A percentile compares a stretch with the other conserved stretches of the same genome.
These are phyloP conservation scores for Rhynchosporium agropyri DNA, from an alignment of 2,329 filamentous ascomycete genomes.

Conservation along the genomic window DNA sequence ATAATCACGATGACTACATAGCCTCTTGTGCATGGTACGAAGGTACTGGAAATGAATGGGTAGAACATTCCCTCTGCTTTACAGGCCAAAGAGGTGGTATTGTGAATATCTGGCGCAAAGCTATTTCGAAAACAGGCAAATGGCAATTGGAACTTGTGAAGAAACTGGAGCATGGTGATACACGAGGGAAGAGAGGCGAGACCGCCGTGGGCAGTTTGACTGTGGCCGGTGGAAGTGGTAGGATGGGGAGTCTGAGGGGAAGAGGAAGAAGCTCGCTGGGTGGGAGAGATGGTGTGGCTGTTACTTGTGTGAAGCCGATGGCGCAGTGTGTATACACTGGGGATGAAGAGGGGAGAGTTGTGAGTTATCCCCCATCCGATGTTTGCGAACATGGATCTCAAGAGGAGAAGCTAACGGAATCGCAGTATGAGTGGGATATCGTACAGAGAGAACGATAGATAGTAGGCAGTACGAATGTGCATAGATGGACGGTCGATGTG, in stretches of 20 bases:
- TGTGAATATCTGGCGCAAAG: constrained; percentile 74
- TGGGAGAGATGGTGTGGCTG: constrained; percentile 63
- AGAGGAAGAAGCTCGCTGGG: constrained; percentile 21
- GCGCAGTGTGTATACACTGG: constrained; percentile 86
- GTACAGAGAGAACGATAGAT: constrained; percentile 16
- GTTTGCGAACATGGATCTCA: neutral
- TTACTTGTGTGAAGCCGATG: constrained; percentile 85
- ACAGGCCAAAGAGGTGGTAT: constrained; percentile 84
- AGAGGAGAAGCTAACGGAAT: neutral
- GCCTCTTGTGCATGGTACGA: constrained; percentile 91
- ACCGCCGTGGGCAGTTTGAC: constrained; percentile 32
- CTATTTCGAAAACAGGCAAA: constrained; percentile 44
- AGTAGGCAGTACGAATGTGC: neutral
- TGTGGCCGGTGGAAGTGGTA: constrained; percentile 31
- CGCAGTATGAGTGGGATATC: constrained; percentile 25
- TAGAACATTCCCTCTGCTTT: constrained; percentile 83
- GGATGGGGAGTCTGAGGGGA: constrained; percentile 23
- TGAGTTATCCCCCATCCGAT: constrained; percentile 51
- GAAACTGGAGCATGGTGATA: constrained; percentile 78
- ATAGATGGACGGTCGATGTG: neutral
- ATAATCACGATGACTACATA: constrained; percentile 72
- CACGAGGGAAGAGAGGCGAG: constrained; percentile 59
- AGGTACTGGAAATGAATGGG: constrained; percentile 88
- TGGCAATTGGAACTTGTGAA: constrained; percentile 76
- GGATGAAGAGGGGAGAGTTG: constrained; percentile 89